phyloP scores from a whole-genome alignment of 2,329 filamentous ascomycete species.

The Monosporascus ibericus region DNA sequence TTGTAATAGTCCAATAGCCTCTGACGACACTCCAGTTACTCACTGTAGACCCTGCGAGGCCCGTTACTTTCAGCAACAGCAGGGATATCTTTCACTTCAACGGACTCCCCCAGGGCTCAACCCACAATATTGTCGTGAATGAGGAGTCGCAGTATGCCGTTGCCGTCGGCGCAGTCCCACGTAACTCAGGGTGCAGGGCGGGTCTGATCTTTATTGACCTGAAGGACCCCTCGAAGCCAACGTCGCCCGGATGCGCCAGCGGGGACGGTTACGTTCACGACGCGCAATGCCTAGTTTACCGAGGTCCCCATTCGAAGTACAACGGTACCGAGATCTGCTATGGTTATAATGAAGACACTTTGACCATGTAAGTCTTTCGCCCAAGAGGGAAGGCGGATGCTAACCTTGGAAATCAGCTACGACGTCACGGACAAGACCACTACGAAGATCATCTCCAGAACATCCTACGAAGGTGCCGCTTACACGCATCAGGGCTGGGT shows the following conservation, averaged over 20 bases:
- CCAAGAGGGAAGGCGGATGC: too few relatives aligned
- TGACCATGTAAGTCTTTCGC: conserved; percentile 33
- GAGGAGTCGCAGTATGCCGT: conserved; percentile 42
- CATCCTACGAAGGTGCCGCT: conserved; percentile 47
- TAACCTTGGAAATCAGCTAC: too few relatives aligned
- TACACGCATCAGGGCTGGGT: conserved; percentile 57
- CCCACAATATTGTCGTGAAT: conserved; percentile 48
- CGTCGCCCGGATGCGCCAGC: conserved; percentile 45
- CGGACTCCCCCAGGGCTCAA: conserved; percentile 29
- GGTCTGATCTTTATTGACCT: conserved; percentile 55
- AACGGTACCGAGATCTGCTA: conserved; percentile 48
- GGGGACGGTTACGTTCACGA: conserved; percentile 56
- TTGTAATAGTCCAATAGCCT: too few relatives aligned
- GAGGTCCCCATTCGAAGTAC: conserved; percentile 43
- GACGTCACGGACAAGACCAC: too few relatives aligned
- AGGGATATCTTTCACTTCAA: conserved; percentile 32
- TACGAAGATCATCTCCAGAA: conserved; percentile 42
- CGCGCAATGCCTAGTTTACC: conserved; percentile 45
- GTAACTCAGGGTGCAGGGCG: conserved; percentile 35
- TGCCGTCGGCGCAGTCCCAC: conserved; percentile 36
- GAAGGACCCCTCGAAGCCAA: conserved; percentile 45
- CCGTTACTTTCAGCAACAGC: conserved; percentile 26
- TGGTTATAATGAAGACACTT: conserved; percentile 46
- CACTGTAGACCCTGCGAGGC: conserved; percentile 34
- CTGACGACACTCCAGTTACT: conserved; percentile 29